These are phyloP conservation scores for Hansfordia pulvinata DNA, from an alignment of 2,329 filamentous ascomycete species.

Conservation along the genomic window DNA sequence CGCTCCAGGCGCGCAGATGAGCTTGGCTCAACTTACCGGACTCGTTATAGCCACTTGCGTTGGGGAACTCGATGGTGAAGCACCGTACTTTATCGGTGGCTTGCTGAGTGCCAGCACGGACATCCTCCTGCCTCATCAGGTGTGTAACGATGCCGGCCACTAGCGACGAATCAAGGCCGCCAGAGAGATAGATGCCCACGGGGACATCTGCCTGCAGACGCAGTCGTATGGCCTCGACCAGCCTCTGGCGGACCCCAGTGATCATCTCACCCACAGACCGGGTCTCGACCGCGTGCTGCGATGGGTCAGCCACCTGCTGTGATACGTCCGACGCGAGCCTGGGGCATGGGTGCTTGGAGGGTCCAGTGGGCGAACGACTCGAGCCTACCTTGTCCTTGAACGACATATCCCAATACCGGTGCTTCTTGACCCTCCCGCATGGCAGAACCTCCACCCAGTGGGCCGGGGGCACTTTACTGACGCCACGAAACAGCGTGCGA, in stretches of 20 bases:
- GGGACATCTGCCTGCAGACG: constrained; percentile 43
- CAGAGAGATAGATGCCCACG: constrained; percentile 39
- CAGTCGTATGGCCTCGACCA: constrained; percentile 35
- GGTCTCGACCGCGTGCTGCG: constrained; percentile 18
- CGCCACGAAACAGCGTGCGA: constrained; percentile 34
- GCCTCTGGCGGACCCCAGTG: constrained; percentile 27
- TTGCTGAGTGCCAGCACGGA: constrained; percentile 26
- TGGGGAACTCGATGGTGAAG: constrained; percentile 37
- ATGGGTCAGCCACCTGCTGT: too few species aligned
- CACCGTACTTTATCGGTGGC: constrained; percentile 13
- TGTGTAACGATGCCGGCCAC: constrained; percentile 40
- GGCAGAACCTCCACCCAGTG: too few species aligned
- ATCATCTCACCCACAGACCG: constrained; percentile 35
- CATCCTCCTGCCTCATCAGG: constrained; percentile 27
- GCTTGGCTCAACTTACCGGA: too few species aligned
- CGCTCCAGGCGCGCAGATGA: too few species aligned
- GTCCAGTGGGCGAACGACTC: too few species aligned
- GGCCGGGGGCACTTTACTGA: constrained; percentile 26
- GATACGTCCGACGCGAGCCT: too few species aligned
- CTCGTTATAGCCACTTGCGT: constrained; percentile 32
- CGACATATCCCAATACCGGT: too few species aligned
- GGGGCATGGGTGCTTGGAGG: too few species aligned
- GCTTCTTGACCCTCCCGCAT: too few species aligned
- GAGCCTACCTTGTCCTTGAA: too few species aligned
- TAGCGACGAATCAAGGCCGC: constrained; percentile 41